Conservation (phyloP, 179 eudicot genomes). For the Patellifolia procumbens region DNA sequence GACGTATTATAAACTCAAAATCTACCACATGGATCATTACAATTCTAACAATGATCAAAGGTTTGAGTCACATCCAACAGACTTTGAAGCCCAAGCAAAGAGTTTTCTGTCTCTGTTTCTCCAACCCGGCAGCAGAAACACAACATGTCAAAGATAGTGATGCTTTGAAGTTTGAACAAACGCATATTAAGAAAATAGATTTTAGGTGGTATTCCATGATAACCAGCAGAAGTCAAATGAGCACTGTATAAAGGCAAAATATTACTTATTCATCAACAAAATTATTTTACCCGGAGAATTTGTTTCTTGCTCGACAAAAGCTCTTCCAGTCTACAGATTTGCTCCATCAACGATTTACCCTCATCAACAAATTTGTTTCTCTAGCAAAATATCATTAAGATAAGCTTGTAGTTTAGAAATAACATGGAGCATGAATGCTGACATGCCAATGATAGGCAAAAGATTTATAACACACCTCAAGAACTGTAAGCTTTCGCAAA, state of each 20-base stretch:
- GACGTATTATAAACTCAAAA: no score
- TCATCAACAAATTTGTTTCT: conserved; percentile 83
- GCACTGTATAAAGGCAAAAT: not conserved
- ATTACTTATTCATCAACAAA: not conserved
- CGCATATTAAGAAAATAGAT: not conserved
- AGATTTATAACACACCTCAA: conserved; percentile 60
- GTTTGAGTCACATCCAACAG: no score
- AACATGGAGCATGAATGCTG: not conserved
- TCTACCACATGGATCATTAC: no score
- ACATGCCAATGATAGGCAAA: not conserved
- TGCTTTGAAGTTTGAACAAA: no score
- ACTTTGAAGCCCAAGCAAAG: not conserved
- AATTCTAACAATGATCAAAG: no score
- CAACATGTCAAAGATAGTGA: not conserved
- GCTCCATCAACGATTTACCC: conserved; percentile 62
- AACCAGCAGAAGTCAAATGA: not conserved
- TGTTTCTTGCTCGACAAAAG: conserved; percentile 79
- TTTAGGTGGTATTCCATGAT: not conserved
- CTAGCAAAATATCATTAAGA: conserved; percentile 37
- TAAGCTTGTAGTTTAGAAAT: not conserved
- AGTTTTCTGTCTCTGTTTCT: not conserved
- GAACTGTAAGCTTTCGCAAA: conserved; percentile 78
- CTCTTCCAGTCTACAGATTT: conserved; percentile 74
- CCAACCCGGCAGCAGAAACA: not conserved
- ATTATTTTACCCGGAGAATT: conserved; percentile 67